Evolutionary conservation across 2,329 filamentous ascomycete genomes (phyloP).

Genomic region (Aureobasidium lini): DNA sequence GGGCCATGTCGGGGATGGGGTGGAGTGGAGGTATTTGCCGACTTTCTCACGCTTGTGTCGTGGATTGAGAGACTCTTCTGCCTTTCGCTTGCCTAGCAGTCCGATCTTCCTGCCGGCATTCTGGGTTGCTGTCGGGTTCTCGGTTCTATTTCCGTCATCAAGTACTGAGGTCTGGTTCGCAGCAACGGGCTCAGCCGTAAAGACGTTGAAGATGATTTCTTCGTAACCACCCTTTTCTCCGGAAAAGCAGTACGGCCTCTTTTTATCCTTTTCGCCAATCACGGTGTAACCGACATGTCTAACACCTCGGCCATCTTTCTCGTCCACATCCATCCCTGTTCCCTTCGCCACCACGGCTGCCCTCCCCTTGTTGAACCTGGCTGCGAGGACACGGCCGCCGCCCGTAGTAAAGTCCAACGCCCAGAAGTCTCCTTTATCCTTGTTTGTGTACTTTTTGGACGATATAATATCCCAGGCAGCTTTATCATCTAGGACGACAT

Average conservation of each 20-base stretch:
- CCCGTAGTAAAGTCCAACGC: conserved; percentile 31
- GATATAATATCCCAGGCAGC: conserved; percentile 28
- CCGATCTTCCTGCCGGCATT: neutral
- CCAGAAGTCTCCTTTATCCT: conserved; percentile 27
- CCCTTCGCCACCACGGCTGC: conserved; percentile 23
- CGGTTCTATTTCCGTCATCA: neutral
- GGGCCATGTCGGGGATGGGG: conserved; percentile 6
- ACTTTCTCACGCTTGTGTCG: neutral
- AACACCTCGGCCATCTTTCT: conserved; percentile 16
- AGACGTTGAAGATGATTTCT: neutral
- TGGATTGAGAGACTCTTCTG: neutral
- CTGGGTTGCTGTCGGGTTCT: neutral
- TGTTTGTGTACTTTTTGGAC: conserved; percentile 24
- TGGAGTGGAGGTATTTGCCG: conserved; percentile 5
- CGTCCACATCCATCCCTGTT: conserved; percentile 14
- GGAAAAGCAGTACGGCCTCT: conserved; percentile 22
- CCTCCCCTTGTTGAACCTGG: conserved; percentile 32
- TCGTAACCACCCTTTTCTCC: conserved; percentile 18
- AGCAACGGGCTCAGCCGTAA: neutral
- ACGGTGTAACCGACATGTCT: conserved; percentile 17
- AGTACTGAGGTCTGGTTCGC: neutral
- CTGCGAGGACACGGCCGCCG: conserved; percentile 24
- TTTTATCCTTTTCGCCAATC: conserved; percentile 16
- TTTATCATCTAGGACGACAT: conserved; percentile 35
- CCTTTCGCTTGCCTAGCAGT: neutral